Conservation (phyloP, 805 yeast species). For the Wickerhamomyces chambardii region DNA sequence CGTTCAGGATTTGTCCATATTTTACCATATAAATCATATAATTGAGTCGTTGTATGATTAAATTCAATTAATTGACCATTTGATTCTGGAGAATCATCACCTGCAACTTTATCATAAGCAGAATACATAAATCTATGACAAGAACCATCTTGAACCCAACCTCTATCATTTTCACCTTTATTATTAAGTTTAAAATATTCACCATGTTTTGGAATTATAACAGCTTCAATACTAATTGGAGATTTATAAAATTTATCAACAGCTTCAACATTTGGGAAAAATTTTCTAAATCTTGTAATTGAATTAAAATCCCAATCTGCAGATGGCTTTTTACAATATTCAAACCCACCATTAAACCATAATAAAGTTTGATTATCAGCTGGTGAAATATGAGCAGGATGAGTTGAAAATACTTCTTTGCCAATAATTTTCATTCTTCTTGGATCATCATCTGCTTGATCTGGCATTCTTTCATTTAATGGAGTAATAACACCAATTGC, state of each 20-base stretch:
- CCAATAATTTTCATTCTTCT: slow-evolving; percentile 14
- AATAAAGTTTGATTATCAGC: slow-evolving; percentile 36
- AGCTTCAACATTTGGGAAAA: slow-evolving; percentile 10
- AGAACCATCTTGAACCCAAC: slow-evolving; percentile 38
- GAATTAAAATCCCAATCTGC: slow-evolving; percentile 23
- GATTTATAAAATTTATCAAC: slow-evolving; percentile 24
- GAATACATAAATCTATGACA: slow-evolving; percentile 48
- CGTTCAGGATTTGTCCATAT: slow-evolving; percentile 17
- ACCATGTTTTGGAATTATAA: slow-evolving; percentile 41
- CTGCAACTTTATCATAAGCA: slow-evolving; percentile 46
- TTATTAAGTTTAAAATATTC: slow-evolving; percentile 23
- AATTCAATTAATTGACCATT: slow-evolving; percentile 14
- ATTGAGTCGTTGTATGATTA: slow-evolving; percentile 6
- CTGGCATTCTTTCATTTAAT: slow-evolving; percentile 14
- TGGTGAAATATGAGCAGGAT: slow-evolving; percentile 48
- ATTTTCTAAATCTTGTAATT: slow-evolving; percentile 11
- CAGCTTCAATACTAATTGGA: slow-evolving; percentile 31
- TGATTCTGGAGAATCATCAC: slow-evolving; percentile 7
- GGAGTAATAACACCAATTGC: slow-evolving; percentile 19
- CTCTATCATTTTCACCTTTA: slow-evolving; percentile 29
- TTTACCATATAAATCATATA: slow-evolving; percentile 26
- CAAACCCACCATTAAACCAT: slow-evolving; percentile 57
- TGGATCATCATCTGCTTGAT: slow-evolving; percentile 9
- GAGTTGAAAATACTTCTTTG: slow-evolving; percentile 46
- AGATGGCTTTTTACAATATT: slow-evolving; percentile 29